A percentile compares a stretch with the other conserved stretches of the same genome.
phyloP scores from a whole-genome alignment of 139 green algal genomes.

The Chlorella ohadii region DNA sequence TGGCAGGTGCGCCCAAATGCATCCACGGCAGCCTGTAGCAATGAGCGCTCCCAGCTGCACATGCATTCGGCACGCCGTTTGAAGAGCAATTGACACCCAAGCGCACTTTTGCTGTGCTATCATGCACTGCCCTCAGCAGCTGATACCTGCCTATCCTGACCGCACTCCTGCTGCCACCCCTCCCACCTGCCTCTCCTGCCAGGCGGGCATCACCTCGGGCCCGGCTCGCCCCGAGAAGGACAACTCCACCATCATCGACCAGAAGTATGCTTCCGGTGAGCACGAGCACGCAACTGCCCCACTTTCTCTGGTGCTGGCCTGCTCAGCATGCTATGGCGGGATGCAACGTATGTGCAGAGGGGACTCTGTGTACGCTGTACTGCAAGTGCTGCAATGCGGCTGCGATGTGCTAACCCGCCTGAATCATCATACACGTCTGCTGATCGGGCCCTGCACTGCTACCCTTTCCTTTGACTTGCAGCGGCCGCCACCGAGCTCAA shows the following conservation, averaged over 20 bases:
- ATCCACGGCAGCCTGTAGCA: neutral
- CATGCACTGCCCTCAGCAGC: too few relatives aligned
- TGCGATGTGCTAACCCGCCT: too few relatives aligned
- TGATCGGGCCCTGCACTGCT: too few relatives aligned
- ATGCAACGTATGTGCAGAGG: too few relatives aligned
- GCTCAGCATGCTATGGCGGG: too few relatives aligned
- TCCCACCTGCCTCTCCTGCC: slow-evolving; percentile 5
- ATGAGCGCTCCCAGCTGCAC: neutral
- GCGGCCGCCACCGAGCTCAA: slow-evolving; percentile 15
- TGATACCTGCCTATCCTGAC: neutral
- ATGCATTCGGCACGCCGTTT: neutral
- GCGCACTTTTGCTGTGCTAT: too few relatives aligned
- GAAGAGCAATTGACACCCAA: neutral
- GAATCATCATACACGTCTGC: neutral
- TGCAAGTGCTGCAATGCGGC: too few relatives aligned
- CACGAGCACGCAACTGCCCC: too few relatives aligned
- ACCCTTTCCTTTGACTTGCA: neutral
- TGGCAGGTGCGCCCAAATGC: too few relatives aligned
- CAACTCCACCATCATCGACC: slow-evolving; percentile 42
- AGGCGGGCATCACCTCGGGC: neutral
- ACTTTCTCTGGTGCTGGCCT: too few relatives aligned
- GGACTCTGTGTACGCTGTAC: too few relatives aligned
- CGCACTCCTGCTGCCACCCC: neutral
- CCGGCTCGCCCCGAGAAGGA: neutral
- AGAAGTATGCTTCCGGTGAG: slow-evolving; percentile 20